Percentiles rank a stretch among this genome's conserved stretches.
phyloP scores from a whole-genome alignment of 495 filamentous ascomycete species.

The Tuber melanosporum region DNA sequence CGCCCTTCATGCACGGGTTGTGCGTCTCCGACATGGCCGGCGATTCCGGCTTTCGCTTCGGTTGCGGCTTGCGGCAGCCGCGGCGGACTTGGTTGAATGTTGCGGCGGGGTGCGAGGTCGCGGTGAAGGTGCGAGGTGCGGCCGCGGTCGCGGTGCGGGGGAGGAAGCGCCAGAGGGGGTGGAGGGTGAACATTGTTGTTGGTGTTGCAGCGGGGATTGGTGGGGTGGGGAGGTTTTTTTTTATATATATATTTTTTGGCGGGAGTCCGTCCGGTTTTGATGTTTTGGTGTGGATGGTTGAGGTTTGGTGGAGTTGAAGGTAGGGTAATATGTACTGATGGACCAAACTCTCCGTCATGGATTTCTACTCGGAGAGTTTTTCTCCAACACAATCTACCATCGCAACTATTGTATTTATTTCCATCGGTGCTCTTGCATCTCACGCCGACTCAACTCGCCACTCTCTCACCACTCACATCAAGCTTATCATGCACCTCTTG shows the following conservation, averaged over 20 bases:
- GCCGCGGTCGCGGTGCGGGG: slow-evolving; percentile 18
- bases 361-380: neutral
- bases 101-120: slow-evolving; percentile 37
- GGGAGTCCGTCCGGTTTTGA: neutral
- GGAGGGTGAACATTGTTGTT: slow-evolving; percentile 33
- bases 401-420: neutral
- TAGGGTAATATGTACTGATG: neutral
- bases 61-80: slow-evolving; percentile 67
- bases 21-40: slow-evolving; percentile 66
- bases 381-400: neutral
- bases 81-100: slow-evolving; percentile 58
- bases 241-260: neutral
- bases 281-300: neutral
- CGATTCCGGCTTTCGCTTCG: slow-evolving; percentile 72
- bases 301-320: neutral
- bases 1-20: slow-evolving; percentile 81
- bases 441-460: neutral
- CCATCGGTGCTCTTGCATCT: neutral
- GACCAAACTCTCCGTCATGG: neutral
- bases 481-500: neutral
- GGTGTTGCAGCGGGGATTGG: neutral
- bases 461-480: neutral
- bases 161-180: slow-evolving; percentile 7
- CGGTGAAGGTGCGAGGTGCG: slow-evolving; percentile 16
- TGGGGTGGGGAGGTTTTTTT: neutral